Evolutionary conservation across 345 rosid species (phyloP).

Genomic region (Hibiscus tridactylites): DNA sequence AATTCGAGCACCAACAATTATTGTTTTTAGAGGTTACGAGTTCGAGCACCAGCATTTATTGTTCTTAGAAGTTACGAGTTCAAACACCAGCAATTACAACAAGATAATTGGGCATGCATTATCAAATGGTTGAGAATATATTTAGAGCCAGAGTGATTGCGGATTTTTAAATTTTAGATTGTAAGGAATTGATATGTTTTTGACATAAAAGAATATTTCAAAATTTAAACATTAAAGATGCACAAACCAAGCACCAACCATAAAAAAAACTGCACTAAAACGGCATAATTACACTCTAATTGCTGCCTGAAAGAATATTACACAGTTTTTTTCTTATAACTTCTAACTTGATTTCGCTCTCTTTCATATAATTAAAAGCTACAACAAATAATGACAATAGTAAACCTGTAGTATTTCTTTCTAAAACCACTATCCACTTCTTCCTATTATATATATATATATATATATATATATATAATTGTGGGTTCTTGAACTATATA

Average conservation of each 20-base stretch:
- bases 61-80: no score
- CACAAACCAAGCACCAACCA: neutral
- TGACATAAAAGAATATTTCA: no score
- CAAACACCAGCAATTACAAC: no score
- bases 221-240: neutral
- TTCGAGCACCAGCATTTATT: no score
- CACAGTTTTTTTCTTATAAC: neutral
- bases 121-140: no score
- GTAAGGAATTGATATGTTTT: no score
- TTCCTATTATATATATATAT: neutral
- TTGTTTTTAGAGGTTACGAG: no score
- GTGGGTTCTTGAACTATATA: neutral
- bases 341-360: neutral
- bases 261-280: neutral
- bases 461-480: slow-evolving; percentile 1
- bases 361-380: neutral
- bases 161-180: no score
- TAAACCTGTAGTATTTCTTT: neutral
- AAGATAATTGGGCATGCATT: no score
- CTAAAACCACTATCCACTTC: neutral
- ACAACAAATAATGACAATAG: neutral
- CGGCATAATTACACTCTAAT: neutral
- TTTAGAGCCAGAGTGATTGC: no score
- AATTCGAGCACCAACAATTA: no score
- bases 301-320: neutral